Conservation (phyloP, 108 stramenopile genomes). For the Nannochloropsis gaditana region DNA sequence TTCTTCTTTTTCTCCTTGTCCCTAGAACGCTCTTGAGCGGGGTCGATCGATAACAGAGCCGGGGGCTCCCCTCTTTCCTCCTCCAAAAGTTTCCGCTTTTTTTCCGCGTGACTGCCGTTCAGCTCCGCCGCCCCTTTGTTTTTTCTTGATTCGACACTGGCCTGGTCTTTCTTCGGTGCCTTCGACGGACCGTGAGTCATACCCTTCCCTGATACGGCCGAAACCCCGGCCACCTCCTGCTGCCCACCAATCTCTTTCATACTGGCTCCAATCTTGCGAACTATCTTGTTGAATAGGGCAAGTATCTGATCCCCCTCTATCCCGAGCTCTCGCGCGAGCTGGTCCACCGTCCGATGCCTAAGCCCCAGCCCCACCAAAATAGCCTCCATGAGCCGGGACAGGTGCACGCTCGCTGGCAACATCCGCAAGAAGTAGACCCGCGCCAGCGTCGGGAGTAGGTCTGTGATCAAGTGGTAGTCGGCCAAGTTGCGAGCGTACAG, state of each 20-base stretch:
- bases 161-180: no score
- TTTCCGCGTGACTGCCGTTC: background rate
- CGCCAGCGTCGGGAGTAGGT: conserved; percentile 78
- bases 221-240: background rate
- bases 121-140: background rate
- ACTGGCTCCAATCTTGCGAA: background rate
- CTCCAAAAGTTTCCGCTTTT: background rate
- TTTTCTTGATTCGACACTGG: background rate
- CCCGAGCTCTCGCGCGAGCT: background rate
- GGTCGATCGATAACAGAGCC: background rate
- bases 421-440: conserved; percentile 81
- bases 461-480: conserved; percentile 94
- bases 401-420: conserved; percentile 49
- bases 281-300: background rate
- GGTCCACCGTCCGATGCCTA: conserved; percentile 8
- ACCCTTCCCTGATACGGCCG: no score
- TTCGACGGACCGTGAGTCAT: no score
- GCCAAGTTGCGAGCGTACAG: conserved; percentile 92
- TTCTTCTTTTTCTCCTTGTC: background rate
- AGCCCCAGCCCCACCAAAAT: background rate
- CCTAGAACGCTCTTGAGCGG: background rate
- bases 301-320: background rate
- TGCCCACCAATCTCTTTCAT: background rate
- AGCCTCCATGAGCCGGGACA: background rate
- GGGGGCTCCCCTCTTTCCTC: background rate